These are phyloP conservation scores for Paxillus ammoniavirescens DNA, from an alignment of 768 basidiomycete genomes.

Conservation along the genomic window DNA sequence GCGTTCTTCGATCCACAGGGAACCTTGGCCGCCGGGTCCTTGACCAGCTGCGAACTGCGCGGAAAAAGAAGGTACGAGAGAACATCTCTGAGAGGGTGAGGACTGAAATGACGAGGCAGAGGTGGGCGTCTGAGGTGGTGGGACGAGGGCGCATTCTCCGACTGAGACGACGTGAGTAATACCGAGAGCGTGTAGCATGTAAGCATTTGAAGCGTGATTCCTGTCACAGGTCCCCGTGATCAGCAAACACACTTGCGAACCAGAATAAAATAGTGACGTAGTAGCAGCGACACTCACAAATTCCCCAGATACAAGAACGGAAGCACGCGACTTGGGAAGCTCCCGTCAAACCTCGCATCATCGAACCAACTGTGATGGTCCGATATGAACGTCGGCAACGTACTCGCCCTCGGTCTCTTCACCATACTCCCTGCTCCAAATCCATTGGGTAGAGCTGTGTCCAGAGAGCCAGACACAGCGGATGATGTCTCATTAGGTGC, in stretches of 20 bases:
- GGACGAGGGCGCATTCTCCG: conserved; percentile 89
- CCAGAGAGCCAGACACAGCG: not conserved
- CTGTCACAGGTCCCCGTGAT: conserved; percentile 35
- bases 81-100: not conserved
- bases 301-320: conserved; percentile 95
- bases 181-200: conserved; percentile 93
- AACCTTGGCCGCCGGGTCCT: conserved; percentile 57
- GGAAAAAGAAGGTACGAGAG: conserved; percentile 11
- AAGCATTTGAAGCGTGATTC: conserved; percentile 91
- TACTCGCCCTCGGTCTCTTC: conserved; percentile 66
- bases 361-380: conserved; percentile 95
- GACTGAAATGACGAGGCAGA: not conserved
- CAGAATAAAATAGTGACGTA: not conserved
- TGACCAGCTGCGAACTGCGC: conserved; percentile 44
- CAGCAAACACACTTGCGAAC: not conserved
- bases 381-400: conserved; percentile 60
- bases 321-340: conserved; percentile 90
- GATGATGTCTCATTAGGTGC: conserved; percentile 4
- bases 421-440: conserved; percentile 19
- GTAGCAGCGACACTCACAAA: conserved; percentile 55
- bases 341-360: conserved; percentile 89
- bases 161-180: conserved; percentile 98
- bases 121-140: conserved; percentile 53
- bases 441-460: not conserved
- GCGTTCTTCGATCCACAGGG: conserved; percentile 83